These are phyloP conservation scores for Sphagnum magellanicum DNA, from an alignment of 228 moss, liverwort and hornwort genomes.

Conservation along the genomic window DNA sequence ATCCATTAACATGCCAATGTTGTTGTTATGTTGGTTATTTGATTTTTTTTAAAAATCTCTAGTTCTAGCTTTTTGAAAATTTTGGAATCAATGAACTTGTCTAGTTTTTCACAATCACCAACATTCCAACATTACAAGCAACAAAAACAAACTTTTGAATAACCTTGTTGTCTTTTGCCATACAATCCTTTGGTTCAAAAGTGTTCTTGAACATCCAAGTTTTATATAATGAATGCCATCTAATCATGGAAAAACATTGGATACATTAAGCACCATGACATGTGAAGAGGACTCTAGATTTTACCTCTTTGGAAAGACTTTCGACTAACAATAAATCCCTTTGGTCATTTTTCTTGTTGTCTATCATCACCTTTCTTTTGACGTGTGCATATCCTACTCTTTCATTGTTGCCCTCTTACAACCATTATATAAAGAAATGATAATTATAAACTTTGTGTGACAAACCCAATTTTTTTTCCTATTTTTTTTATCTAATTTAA, in stretches of 20 bases:
- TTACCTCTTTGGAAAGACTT: conserved; percentile 37
- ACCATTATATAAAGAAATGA: not conserved
- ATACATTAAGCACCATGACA: no score
- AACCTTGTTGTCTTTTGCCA: no score
- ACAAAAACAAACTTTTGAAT: not conserved
- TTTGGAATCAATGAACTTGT: no score
- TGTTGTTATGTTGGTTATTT: no score
- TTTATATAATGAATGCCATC: not conserved
- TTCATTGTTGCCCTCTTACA: conserved; percentile 5
- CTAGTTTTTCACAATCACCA: not conserved
- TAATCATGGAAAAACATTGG: no score
- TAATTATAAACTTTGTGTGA: not conserved
- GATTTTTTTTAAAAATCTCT: no score
- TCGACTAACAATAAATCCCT: conserved; percentile 6
- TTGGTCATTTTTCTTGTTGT: not conserved
- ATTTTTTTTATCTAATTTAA: not conserved
- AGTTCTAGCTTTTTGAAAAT: no score
- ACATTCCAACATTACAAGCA: not conserved
- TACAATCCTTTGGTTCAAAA: not conserved
- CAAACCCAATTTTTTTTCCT: not conserved
- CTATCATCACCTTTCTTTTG: conserved; percentile 17
- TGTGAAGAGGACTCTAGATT: not conserved
- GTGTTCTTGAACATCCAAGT: not conserved
- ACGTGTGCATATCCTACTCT: conserved; percentile 21
- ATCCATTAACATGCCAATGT: no score